phyloP scores from a whole-genome alignment of 2,329 filamentous ascomycete species.

The Elsinoe necatrix region DNA sequence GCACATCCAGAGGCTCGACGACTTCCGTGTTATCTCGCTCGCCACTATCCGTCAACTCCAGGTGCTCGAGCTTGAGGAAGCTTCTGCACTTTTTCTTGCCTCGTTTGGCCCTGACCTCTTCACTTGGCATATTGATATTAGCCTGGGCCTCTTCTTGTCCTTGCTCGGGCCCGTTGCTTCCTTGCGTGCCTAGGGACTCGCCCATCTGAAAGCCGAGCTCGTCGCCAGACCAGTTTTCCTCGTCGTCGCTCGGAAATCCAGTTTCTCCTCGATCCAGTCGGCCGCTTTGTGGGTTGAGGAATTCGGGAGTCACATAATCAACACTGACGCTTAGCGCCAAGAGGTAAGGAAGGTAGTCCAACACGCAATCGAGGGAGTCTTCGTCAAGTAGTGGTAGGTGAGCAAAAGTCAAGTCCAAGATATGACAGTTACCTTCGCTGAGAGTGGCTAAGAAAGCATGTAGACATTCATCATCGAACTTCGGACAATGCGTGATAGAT shows the following conservation, averaged over 20 bases:
- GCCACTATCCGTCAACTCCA: slow-evolving; percentile 10
- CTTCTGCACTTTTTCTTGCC: slow-evolving; percentile 25
- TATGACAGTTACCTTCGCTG: slow-evolving; percentile 16
- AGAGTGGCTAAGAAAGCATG: slow-evolving; percentile 32
- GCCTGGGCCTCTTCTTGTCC: too few species aligned
- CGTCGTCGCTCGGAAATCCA: neutral
- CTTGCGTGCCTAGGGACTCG: too few species aligned
- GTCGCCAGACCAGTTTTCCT: slow-evolving; percentile 20
- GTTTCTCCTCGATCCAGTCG: neutral
- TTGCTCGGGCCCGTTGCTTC: too few species aligned
- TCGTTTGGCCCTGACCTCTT: slow-evolving; percentile 20
- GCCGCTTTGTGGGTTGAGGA: slow-evolving; percentile 28
- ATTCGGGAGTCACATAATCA: slow-evolving; percentile 38
- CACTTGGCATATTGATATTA: too few species aligned
- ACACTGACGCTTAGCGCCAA: slow-evolving; percentile 35
- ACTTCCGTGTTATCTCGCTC: slow-evolving; percentile 10
- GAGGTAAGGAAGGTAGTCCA: slow-evolving; percentile 35
- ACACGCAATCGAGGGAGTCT: slow-evolving; percentile 34
- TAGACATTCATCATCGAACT: slow-evolving; percentile 31
- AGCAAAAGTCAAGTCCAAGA: slow-evolving; percentile 16
- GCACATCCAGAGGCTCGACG: neutral
- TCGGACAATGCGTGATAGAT: slow-evolving; percentile 37
- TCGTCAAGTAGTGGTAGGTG: slow-evolving; percentile 34
- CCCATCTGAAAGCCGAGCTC: slow-evolving; percentile 30
- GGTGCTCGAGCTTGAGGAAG: slow-evolving; percentile 26